Percentiles rank a stretch among this genome's conserved stretches.
Evolutionary conservation across 192 early-diverging fungal species (phyloP).

Genomic region (Phycomyces nitens): DNA sequence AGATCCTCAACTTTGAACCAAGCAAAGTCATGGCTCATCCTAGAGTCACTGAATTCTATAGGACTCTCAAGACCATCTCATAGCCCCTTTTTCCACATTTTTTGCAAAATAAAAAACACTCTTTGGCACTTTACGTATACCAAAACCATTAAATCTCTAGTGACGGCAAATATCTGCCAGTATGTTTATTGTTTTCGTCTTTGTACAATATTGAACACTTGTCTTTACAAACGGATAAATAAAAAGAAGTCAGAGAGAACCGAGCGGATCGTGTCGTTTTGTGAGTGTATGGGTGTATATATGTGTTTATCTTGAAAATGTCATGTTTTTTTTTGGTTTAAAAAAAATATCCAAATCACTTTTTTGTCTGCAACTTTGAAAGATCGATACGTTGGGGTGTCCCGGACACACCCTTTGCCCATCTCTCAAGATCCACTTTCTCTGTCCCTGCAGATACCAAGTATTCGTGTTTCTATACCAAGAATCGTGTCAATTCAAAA

Average conservation of each 20-base stretch:
- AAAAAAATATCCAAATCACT: background rate
- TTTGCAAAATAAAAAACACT: no score
- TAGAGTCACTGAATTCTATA: constrained; percentile 68
- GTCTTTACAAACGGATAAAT: no score
- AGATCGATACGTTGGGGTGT: constrained; percentile 6
- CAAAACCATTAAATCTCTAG: no score
- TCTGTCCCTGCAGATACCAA: constrained; percentile 45
- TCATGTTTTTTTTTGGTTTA: background rate
- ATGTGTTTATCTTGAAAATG: background rate
- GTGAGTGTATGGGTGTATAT: background rate
- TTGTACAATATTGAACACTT: background rate
- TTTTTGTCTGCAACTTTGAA: background rate
- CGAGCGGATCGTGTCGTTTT: no score
- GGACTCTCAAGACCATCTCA: constrained; percentile 4
- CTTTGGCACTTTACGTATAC: no score
- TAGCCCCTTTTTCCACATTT: no score
- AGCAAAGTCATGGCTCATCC: constrained; percentile 69
- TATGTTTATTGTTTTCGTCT: background rate
- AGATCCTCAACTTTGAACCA: constrained; percentile 65
- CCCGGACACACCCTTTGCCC: constrained; percentile 37
- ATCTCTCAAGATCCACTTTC: constrained; percentile 64
- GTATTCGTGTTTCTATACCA: constrained; percentile 53
- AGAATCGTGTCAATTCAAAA: background rate
- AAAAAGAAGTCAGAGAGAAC: no score
- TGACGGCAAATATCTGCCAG: no score